These are phyloP conservation scores for Aspergillus quadricinctus DNA, from an alignment of 2,329 filamentous ascomycete genomes.

Conservation along the genomic window DNA sequence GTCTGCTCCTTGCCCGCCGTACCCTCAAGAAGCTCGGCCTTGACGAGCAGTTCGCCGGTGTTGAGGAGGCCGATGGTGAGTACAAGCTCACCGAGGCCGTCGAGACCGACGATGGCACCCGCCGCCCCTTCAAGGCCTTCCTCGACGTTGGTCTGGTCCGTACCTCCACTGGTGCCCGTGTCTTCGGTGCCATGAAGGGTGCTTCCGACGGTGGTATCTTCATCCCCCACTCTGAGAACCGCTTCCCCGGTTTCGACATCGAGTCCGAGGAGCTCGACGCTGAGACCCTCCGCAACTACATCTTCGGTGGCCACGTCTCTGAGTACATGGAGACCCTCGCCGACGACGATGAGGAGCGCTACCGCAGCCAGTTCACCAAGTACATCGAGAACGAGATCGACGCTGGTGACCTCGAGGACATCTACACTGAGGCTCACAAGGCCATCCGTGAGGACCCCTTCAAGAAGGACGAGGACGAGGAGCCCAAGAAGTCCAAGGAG, in stretches of 20 bases:
- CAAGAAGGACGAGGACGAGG: slow-evolving; percentile 77
- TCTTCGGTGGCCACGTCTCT: slow-evolving; percentile 95
- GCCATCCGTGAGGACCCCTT: slow-evolving; percentile 96
- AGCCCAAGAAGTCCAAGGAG: slow-evolving; percentile 91
- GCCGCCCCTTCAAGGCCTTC: slow-evolving; percentile 99
- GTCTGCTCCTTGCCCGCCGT: slow-evolving; percentile 94
- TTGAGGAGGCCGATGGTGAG: slow-evolving; percentile 96
- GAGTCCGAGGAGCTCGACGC: slow-evolving; percentile 97
- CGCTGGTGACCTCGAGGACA: slow-evolving; percentile 93
- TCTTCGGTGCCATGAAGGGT: slow-evolving; percentile 99
- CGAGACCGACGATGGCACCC: slow-evolving; percentile 78
- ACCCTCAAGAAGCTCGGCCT: slow-evolving; percentile 95
- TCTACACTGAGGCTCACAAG: slow-evolving; percentile 92
- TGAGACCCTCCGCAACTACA: slow-evolving; percentile 98
- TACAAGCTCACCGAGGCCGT: slow-evolving; percentile 91
- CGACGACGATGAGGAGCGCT: slow-evolving; percentile 99
- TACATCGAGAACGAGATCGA: slow-evolving; percentile 97
- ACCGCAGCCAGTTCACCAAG: slow-evolving; percentile 95
- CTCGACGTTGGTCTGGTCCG: slow-evolving; percentile 96
- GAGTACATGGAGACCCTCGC: slow-evolving; percentile 99
- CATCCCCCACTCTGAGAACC: slow-evolving; percentile 98
- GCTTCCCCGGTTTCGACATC: slow-evolving; percentile 97
- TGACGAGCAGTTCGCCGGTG: slow-evolving; percentile 87
- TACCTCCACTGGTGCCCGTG: slow-evolving; percentile 95
- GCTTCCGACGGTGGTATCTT: slow-evolving; percentile 96